Evolutionary conservation across 768 basidiomycete genomes (phyloP).

Genomic region (Lentinus tigrinus): DNA sequence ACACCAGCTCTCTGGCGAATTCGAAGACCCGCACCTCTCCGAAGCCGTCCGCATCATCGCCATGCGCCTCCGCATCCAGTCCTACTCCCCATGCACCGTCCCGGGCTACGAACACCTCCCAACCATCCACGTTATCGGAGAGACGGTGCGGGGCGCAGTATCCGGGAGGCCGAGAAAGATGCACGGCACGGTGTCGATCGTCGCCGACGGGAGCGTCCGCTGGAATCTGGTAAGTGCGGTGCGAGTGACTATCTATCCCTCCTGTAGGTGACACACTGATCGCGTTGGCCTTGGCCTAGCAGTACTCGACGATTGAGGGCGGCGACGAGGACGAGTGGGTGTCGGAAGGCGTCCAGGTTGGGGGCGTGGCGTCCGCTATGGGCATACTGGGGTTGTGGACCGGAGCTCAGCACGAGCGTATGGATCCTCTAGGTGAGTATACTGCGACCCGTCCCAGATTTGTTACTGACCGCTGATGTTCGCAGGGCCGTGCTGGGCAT

Average conservation of each 20-base stretch:
- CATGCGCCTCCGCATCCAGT: constrained; percentile 40
- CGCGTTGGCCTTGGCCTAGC: neutral
- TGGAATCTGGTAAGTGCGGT: constrained; percentile 47
- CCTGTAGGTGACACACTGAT: constrained; percentile 1
- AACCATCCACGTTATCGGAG: constrained; percentile 49
- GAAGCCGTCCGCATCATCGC: constrained; percentile 57
- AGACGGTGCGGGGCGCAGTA: constrained; percentile 40
- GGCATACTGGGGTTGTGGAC: constrained; percentile 60
- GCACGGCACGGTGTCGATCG: constrained; percentile 45
- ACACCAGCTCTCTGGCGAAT: constrained; percentile 24
- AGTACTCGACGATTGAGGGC: constrained; percentile 28
- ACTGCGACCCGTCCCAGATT: neutral
- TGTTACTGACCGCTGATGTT: neutral
- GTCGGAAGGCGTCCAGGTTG: constrained; percentile 55
- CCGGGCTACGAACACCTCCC: constrained; percentile 38
- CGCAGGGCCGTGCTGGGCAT: constrained; percentile 8
- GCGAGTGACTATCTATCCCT: neutral
- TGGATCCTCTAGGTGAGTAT: constrained; percentile 43
- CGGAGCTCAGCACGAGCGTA: constrained; percentile 44
- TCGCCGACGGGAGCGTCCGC: constrained; percentile 47
- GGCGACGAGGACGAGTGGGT: constrained; percentile 43
- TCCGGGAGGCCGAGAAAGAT: constrained; percentile 37
- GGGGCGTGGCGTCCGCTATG: constrained; percentile 48
- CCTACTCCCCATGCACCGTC: constrained; percentile 22
- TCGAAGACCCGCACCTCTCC: constrained; percentile 30